phyloP scores from a whole-genome alignment of 306 rosid genomes.

The Hippophae tibetana region DNA sequence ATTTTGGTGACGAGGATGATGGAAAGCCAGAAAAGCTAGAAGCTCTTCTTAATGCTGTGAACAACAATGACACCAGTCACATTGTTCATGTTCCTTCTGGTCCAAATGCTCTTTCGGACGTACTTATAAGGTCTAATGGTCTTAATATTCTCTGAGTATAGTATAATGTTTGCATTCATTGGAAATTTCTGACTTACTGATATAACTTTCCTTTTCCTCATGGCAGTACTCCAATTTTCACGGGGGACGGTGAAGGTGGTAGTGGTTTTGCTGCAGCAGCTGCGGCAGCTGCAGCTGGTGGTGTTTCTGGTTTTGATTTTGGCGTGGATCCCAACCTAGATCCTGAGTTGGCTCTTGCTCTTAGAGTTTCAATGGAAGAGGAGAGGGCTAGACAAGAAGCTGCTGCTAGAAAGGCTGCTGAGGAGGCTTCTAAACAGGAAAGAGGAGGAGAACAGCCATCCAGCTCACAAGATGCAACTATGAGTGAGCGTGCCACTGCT shows the following conservation, averaged over 20 bases:
- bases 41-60: conserved; percentile 72
- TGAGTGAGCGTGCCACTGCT: conserved; percentile 60
- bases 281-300: conserved; percentile 85
- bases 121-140: conserved; percentile 50
- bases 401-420: conserved; percentile 95
- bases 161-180: background rate
- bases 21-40: conserved; percentile 76
- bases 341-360: conserved; percentile 98
- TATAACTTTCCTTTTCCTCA: background rate
- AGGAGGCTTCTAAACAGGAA: conserved; percentile 66
- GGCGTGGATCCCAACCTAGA: conserved; percentile 99
- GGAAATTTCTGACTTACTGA: background rate
- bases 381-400: conserved; percentile 99
- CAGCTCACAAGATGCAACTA: conserved; percentile 76
- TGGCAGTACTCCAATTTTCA: conserved; percentile 89
- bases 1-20: conserved; percentile 90
- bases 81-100: conserved; percentile 51
- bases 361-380: conserved; percentile 99
- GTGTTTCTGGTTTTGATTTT: conserved; percentile 85
- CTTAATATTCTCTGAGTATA: conserved; percentile 3
- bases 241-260: conserved; percentile 98
- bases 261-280: conserved; percentile 93
- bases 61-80: conserved; percentile 72
- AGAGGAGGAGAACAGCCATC: conserved; percentile 65
- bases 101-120: conserved; percentile 51